Percentiles rank a stretch among this genome's conserved stretches.
These are phyloP conservation scores for Aureobasidium subglaciale DNA, from an alignment of 2,329 filamentous ascomycete species.

Conservation along the genomic window DNA sequence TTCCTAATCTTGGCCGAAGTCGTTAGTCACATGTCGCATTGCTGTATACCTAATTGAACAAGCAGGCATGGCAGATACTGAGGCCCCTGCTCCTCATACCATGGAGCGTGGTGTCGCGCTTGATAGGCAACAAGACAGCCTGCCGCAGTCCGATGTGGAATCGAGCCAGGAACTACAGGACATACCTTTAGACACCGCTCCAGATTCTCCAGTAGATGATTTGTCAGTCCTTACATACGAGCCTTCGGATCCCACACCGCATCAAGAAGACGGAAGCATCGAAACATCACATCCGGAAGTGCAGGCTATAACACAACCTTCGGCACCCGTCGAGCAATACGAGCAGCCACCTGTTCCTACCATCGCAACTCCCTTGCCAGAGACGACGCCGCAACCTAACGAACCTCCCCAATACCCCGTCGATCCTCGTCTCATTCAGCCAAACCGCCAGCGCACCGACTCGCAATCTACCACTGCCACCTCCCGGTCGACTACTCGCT, in stretches of 20 bases:
- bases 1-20: background rate
- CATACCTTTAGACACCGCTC: background rate
- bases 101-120: background rate
- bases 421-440: conserved; percentile 1
- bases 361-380: background rate
- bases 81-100: conserved; percentile 15
- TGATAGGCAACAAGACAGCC: background rate
- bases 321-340: background rate
- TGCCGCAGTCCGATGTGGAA: background rate
- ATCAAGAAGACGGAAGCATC: background rate
- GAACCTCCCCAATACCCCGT: background rate
- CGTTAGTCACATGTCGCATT: conserved; percentile 6
- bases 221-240: conserved; percentile 1
- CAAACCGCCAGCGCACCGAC: conserved; percentile 47
- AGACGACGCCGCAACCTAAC: background rate
- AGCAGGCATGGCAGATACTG: conserved; percentile 16
- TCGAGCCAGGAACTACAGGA: conserved; percentile 12
- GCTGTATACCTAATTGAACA: background rate
- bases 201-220: background rate
- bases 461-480: conserved; percentile 53
- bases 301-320: background rate
- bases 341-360: background rate
- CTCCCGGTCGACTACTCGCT: conserved; percentile 56
- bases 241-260: background rate
- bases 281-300: background rate